Base-by-base conservation (phyloP, 768 basidiomycete genomes). In the Hydnum rufescens region DNA sequence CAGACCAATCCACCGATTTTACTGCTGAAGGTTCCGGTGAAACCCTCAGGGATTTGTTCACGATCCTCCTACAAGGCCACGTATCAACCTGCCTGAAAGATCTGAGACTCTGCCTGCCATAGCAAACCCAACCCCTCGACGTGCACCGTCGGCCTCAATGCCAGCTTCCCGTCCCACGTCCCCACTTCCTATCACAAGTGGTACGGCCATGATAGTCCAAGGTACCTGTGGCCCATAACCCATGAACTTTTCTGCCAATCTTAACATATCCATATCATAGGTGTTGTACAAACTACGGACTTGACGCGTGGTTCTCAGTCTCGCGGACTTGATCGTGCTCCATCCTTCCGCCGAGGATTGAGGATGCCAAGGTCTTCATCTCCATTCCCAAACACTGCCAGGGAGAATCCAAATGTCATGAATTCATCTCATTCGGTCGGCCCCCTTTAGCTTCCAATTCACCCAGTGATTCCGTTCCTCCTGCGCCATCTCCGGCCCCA, bases 171-270 rank as follows among this genome's bases (percentile, higher is more conserved):
- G 13, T 13, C 22, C 36, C 13, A 13, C 36, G 22, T 39, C 36
- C 13, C 22, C 36, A 39, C 36, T 13, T 13, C 49, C 13, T 32
- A 56, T 56, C 43, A 55, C 55, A 13, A 42, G 42, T 3, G 55
- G 55, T 6, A 56, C 55, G 1, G 42, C 53, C 22, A 56, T 56
- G 55, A 56, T 56, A 26, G 49, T 56, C 44, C 55, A 56, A 56
- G 55, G 55, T 16, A 36, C 50, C 6, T 47, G n/a, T n/a, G n/a
- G n/a, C n/a, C n/a, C n/a, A 51, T 55, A 30, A 44, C 49, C 25
- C 29, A 46, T 30, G 54, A 36, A 4, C 47, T 39, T 8, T 34
- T 44, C 29, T 29, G n/a, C 18, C 26, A 29, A 6, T 44, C 8
- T 13, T 16, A 18, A 32, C 49, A 8, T n/a, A 8, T 23, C 34